Evolutionary conservation across 148 eudicot genomes (phyloP).

Genomic region (Persicaria maculosa): DNA sequence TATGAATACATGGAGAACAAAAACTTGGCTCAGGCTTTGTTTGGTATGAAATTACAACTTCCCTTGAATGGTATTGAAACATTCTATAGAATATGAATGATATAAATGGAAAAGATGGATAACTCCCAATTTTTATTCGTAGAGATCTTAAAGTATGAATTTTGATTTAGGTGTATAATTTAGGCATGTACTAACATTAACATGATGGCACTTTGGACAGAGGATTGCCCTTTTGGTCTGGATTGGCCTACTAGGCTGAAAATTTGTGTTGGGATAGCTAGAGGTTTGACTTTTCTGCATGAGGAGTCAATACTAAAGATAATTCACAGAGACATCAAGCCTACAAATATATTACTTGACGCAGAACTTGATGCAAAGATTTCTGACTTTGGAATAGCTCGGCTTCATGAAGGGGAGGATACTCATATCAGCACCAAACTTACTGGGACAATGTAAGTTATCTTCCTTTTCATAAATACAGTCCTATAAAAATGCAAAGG

Average conservation of each 20-base stretch:
- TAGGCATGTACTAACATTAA: too few relatives aligned
- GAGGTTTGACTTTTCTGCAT: conserved; percentile 23
- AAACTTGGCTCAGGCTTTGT: conserved; percentile 30
- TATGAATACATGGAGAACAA: conserved; percentile 35
- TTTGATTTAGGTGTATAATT: too few relatives aligned
- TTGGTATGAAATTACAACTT: conserved; percentile 18
- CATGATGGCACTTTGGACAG: background rate
- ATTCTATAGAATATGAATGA: too few relatives aligned
- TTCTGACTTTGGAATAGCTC: conserved; percentile 45
- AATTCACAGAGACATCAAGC: conserved; percentile 40
- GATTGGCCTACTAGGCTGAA: too few relatives aligned
- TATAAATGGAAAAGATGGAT: too few relatives aligned
- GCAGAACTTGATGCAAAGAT: conserved; percentile 32
- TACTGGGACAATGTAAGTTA: conserved; percentile 27
- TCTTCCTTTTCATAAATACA: too few relatives aligned
- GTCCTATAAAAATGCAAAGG: too few relatives aligned
- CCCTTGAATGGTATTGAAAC: too few relatives aligned
- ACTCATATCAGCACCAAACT: conserved; percentile 40
- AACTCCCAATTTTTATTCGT: too few relatives aligned
- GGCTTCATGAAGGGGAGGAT: conserved; percentile 5
- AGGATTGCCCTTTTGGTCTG: background rate
- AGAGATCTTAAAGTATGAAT: too few relatives aligned
- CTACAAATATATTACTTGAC: conserved; percentile 34
- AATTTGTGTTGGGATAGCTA: too few relatives aligned
- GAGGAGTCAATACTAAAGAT: conserved; percentile 36